Conservation (phyloP, 2,329 filamentous ascomycete genomes). For the Alternaria sp. region DNA sequence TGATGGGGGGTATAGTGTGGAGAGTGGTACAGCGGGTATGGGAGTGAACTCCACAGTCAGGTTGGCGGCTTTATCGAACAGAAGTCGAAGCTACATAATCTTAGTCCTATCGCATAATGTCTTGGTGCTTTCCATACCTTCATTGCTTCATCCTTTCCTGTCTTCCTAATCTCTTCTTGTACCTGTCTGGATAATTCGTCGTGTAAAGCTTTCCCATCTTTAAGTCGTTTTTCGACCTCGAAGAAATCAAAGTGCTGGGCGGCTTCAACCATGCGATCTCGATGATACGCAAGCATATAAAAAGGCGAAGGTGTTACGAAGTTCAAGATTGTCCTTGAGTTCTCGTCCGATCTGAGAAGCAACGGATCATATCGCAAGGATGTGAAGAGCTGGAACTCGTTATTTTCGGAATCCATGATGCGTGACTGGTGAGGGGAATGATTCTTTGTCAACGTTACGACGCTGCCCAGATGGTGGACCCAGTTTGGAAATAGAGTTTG, state of each 20-base stretch:
- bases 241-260: slow-evolving; percentile 61
- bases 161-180: slow-evolving; percentile 33
- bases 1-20: slow-evolving; percentile 66
- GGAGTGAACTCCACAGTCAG: slow-evolving; percentile 52
- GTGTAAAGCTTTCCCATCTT: slow-evolving; percentile 47
- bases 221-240: slow-evolving; percentile 43
- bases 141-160: slow-evolving; percentile 35
- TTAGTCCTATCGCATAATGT: not conserved
- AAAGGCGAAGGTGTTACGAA: slow-evolving; percentile 66
- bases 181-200: slow-evolving; percentile 46
- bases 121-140: slow-evolving; percentile 28
- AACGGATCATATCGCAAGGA: slow-evolving; percentile 52
- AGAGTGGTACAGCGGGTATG: slow-evolving; percentile 55
- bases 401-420: slow-evolving; percentile 31
- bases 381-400: slow-evolving; percentile 50
- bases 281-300: slow-evolving; percentile 83
- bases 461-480: not conserved
- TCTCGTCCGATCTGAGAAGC: slow-evolving; percentile 46
- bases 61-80: slow-evolving; percentile 56
- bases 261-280: slow-evolving; percentile 75
- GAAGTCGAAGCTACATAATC: slow-evolving; percentile 60
- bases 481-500: not conserved
- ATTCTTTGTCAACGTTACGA: not conserved
- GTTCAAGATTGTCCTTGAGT: slow-evolving; percentile 61
- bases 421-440: not conserved